These are phyloP conservation scores for Claviceps maximensis DNA, from an alignment of 2,329 filamentous ascomycete genomes.

Conservation along the genomic window DNA sequence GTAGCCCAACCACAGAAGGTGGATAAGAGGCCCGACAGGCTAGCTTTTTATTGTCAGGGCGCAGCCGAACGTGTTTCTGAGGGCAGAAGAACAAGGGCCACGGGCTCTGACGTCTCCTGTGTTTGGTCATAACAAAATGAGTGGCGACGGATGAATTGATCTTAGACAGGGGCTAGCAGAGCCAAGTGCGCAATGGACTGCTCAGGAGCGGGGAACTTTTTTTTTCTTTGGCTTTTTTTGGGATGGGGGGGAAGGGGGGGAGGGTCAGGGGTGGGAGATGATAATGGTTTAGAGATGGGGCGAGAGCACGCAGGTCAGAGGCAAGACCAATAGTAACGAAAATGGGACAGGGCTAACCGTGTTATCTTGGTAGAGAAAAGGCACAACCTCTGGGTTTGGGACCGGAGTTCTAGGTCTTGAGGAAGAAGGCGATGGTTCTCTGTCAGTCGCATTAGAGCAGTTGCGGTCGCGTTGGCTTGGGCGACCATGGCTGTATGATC, in stretches of 20 bases:
- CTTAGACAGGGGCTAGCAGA: neutral
- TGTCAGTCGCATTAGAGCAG: constrained; percentile 63
- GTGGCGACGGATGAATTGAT: constrained; percentile 1
- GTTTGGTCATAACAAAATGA: constrained; percentile 1
- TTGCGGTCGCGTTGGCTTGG: constrained; percentile 58
- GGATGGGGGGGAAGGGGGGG: neutral
- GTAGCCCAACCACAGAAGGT: neutral
- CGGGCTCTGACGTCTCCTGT: neutral
- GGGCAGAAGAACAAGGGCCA: neutral
- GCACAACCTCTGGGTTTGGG: constrained; percentile 84
- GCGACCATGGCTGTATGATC: constrained; percentile 47
- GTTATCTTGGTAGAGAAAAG: constrained; percentile 85
- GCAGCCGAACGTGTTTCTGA: neutral
- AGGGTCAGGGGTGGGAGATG: neutral
- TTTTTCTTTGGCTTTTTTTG: neutral
- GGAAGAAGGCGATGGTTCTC: constrained; percentile 60
- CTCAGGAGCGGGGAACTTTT: neutral
- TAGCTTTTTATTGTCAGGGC: neutral
- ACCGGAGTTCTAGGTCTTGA: constrained; percentile 75
- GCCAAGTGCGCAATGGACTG: neutral
- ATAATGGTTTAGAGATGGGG: constrained; percentile 1
- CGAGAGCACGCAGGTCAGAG: neutral
- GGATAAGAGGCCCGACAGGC: neutral
- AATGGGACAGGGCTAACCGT: constrained; percentile 38
- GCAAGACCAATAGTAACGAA: constrained; percentile 4